phyloP scores from a whole-genome alignment of 345 rosid species.

The Brassica juncea region DNA sequence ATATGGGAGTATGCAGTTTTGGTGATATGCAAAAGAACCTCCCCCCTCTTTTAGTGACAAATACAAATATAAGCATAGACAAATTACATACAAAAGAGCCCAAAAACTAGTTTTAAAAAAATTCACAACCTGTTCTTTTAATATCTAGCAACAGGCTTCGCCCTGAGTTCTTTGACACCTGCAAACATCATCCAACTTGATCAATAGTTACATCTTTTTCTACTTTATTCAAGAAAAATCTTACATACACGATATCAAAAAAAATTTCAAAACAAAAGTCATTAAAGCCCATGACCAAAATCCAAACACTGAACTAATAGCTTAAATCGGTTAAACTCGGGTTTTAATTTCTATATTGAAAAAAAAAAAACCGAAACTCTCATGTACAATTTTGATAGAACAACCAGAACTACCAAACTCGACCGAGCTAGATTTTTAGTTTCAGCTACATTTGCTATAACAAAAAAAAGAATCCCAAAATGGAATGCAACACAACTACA shows the following conservation, averaged over 20 bases:
- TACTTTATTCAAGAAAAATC: not conserved
- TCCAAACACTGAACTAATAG: not conserved
- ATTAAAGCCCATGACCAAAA: not conserved
- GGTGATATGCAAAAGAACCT: not conserved
- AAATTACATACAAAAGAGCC: constrained; percentile 25
- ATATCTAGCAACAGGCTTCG: constrained; percentile 38
- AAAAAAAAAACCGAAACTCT: not conserved
- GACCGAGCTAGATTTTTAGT: not conserved
- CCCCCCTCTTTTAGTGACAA: constrained; percentile 13
- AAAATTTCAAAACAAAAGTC: not conserved
- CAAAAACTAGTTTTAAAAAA: not conserved
- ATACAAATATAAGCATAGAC: not conserved
- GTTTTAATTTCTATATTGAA: not conserved
- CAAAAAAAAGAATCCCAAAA: not conserved
- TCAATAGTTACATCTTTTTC: not conserved
- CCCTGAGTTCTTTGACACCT: constrained; percentile 14
- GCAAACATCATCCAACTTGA: constrained; percentile 19
- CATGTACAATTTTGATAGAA: not conserved
- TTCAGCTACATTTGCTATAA: constrained; percentile 4
- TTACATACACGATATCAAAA: not conserved
- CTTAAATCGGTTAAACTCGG: not conserved
- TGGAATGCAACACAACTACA: constrained; percentile 11
- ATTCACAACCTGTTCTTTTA: constrained; percentile 32
- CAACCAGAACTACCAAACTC: not conserved
- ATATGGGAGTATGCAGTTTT: not conserved